phyloP scores from a whole-genome alignment of 1,284 basidiomycete species.

The Irpex lacteus region DNA sequence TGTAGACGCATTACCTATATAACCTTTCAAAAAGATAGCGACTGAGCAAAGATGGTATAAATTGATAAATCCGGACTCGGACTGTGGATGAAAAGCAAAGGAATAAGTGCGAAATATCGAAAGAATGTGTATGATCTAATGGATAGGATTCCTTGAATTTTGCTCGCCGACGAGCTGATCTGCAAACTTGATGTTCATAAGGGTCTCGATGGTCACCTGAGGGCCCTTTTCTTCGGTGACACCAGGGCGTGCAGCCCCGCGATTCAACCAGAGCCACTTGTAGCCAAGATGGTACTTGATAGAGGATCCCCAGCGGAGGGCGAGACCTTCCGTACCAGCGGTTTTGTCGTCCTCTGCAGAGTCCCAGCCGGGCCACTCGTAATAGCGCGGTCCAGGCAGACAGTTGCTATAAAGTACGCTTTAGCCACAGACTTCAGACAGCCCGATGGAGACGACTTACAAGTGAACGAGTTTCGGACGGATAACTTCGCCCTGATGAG shows the following conservation, averaged over 20 bases:
- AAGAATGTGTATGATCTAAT: neutral
- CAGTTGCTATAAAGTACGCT: conserved; percentile 38
- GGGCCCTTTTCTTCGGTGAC: neutral
- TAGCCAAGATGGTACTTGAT: conserved; percentile 42
- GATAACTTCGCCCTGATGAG: conserved; percentile 36
- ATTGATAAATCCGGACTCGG: neutral
- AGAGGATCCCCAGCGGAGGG: conserved; percentile 39
- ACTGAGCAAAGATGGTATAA: neutral
- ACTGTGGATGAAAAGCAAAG: no score
- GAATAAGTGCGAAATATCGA: neutral
- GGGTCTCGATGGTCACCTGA: conserved; percentile 21
- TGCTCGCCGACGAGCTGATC: conserved; percentile 16
- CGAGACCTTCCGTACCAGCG: conserved; percentile 28
- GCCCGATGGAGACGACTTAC: conserved; percentile 25
- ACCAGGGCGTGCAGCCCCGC: conserved; percentile 16
- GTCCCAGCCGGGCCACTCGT: conserved; percentile 44
- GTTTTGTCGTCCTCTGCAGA: conserved; percentile 24
- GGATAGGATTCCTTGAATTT: neutral
- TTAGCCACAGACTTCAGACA: neutral
- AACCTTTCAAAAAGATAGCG: neutral
- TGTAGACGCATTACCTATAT: neutral
- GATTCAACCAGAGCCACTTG: conserved; percentile 51
- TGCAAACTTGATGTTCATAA: conserved; percentile 27
- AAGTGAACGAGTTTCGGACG: conserved; percentile 48
- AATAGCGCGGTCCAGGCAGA: conserved; percentile 40